Evolutionary conservation across 306 rosid genomes (phyloP), one percentile per base, ranked within the genome.

Genomic region (Crotalaria pallida): DNA sequence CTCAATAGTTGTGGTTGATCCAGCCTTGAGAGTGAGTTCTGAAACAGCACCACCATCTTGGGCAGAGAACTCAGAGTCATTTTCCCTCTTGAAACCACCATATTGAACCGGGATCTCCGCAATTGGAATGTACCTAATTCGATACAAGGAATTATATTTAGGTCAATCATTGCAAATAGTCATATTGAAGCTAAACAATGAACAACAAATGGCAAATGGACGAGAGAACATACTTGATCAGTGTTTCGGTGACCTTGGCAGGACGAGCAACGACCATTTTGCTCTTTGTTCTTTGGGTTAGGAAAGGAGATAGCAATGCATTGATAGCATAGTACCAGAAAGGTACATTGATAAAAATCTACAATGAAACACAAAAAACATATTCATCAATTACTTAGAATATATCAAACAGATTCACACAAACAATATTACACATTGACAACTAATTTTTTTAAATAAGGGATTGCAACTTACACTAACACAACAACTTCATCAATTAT

Each of bases 291-390:
- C 86, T 81, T 79, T 81, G 88, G 40, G 86, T 78, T 38, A 84
- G 64, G 82, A 84, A 84, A 6, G 88, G 88, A 15, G 80, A 81
- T 16, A 81, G 38, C 13, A 84, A 80, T 2, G 86, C 84, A 68
- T 59, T 81, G 11, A 84, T 62, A 53, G 88, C 88, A 70, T 84
- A 84, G 47, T 70, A 81, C 88, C 88, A 84, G 65, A 81, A 84
- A 33, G 88, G 88, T 52, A 75, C 88, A 75, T 84, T 84, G 78
- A 84, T 84, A 78, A 84, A 81, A 51, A 84, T 74, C 88, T 84
- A 26, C 67, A 82, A 63, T 5, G 59, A 67, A 71, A 62, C 34
- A 71, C 24, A 58, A 45, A 2, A 58, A 45, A 2, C 61, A 62
- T 59, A 33, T 24, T 23, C 3, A 9, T 72, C 73, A 72, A 45